Conservation (phyloP, 192 early-diverging fungal genomes). For the Radiomyces spectabilis region DNA sequence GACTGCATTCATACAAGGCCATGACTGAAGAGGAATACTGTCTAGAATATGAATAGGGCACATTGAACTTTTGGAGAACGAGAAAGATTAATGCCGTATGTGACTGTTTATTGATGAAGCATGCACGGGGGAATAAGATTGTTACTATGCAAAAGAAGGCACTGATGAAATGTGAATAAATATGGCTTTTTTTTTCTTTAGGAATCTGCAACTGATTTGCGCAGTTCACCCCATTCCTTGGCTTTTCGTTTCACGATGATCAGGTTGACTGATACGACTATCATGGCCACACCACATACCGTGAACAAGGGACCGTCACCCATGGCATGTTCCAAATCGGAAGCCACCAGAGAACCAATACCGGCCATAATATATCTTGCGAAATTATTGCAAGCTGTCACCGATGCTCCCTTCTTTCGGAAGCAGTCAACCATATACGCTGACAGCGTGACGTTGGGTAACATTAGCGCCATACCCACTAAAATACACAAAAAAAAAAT, state of each 20-base stretch:
- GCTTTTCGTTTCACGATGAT: constrained; percentile 1
- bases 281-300: neutral
- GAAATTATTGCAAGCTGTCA: constrained; percentile 24
- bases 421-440: constrained; percentile 22
- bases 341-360: constrained; percentile 14
- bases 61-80: no score
- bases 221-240: constrained; percentile 3
- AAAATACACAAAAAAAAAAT: neutral
- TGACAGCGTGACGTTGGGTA: constrained; percentile 10
- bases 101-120: neutral
- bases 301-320: constrained; percentile 17
- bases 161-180: neutral
- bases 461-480: constrained; percentile 18
- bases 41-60: no score
- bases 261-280: neutral
- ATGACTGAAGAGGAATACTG: constrained; percentile 5
- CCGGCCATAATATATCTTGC: constrained; percentile 12
- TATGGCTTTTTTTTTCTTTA: neutral
- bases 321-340: neutral
- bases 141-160: no score
- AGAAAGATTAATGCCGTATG: neutral
- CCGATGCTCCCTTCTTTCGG: constrained; percentile 10
- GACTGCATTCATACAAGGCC: constrained; percentile 27
- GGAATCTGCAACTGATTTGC: neutral
- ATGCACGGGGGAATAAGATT: no score